Conservation (phyloP, 495 filamentous ascomycete species). For the Aspergillus biplanus region DNA sequence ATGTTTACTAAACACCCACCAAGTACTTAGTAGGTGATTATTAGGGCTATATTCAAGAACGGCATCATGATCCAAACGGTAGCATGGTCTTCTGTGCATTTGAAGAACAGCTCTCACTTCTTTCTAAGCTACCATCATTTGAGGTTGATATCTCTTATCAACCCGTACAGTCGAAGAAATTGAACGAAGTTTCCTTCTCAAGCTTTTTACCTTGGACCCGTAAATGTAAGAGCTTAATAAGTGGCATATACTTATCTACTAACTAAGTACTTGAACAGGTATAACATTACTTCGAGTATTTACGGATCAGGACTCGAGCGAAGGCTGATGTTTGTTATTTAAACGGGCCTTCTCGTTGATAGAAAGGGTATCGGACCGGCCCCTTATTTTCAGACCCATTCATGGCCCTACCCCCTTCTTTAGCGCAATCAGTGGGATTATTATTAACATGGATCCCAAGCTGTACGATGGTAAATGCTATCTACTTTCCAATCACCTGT, state of each 20-base stretch:
- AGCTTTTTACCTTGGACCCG: slow-evolving; percentile 8
- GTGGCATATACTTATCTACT: background rate
- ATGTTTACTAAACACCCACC: background rate
- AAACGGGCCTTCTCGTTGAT: too few species aligned
- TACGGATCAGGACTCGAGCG: slow-evolving; percentile 3
- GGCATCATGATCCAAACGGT: slow-evolving; percentile 9
- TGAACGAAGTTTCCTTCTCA: slow-evolving; percentile 19
- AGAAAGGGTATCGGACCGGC: too few species aligned
- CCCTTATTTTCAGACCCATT: too few species aligned
- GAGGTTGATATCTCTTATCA: slow-evolving; percentile 19
- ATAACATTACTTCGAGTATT: slow-evolving; percentile 18
- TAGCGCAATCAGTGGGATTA: too few species aligned
- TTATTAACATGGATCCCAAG: too few species aligned
- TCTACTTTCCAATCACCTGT: too few species aligned
- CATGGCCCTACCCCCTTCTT: too few species aligned
- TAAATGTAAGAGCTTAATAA: slow-evolving; percentile 16
- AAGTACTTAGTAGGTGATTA: background rate
- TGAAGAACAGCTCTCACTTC: slow-evolving; percentile 13
- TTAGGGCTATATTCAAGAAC: slow-evolving; percentile 23
- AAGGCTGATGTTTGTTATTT: too few species aligned
- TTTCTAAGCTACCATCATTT: slow-evolving; percentile 9
- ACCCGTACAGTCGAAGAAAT: slow-evolving; percentile 8
- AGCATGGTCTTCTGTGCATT: slow-evolving; percentile 18
- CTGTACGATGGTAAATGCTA: too few species aligned
- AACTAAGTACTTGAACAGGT: slow-evolving; percentile 10